A percentile compares a stretch with the other conserved stretches of the same genome.
phyloP scores from a whole-genome alignment of 2,329 filamentous ascomycete genomes.

The Penicillium sp. region DNA sequence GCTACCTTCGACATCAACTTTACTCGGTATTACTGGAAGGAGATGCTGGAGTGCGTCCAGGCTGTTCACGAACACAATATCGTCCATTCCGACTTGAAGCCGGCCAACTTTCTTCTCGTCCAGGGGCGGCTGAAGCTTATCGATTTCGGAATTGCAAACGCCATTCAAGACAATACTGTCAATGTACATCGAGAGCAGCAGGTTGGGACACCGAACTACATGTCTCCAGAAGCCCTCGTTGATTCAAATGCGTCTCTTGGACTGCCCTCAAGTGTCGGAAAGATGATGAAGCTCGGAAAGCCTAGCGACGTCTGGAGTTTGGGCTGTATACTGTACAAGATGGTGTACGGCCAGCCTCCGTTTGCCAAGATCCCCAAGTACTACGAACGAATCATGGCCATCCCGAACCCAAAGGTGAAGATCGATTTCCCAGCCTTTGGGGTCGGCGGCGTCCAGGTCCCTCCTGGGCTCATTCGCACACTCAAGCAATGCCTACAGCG shows the following conservation, averaged over 20 bases:
- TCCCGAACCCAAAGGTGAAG: conserved; percentile 54
- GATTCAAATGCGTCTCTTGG: conserved; percentile 75
- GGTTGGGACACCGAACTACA: conserved; percentile 96
- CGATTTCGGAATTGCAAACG: conserved; percentile 97
- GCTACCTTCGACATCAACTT: conserved; percentile 85
- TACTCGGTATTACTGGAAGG: conserved; percentile 98
- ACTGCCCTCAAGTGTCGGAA: conserved; percentile 55
- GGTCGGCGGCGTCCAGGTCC: conserved; percentile 56
- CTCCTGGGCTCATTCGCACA: conserved; percentile 60
- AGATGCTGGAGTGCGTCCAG: conserved; percentile 95
- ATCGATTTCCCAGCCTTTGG: conserved; percentile 54
- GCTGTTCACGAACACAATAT: conserved; percentile 89
- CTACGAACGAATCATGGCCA: conserved; percentile 74
- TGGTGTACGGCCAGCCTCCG: conserved; percentile 95
- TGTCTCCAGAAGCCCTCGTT: conserved; percentile 93
- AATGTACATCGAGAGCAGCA: conserved; percentile 97
- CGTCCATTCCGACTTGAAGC: conserved; percentile 96
- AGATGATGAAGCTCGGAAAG: conserved; percentile 94
- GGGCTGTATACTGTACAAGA: conserved; percentile 95
- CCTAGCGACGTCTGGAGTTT: conserved; percentile 95
- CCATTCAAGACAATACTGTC: conserved; percentile 95
- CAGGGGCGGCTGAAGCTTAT: conserved; percentile 92
- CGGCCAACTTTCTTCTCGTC: conserved; percentile 94
- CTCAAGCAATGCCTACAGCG: conserved; percentile 64
- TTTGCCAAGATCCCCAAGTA: conserved; percentile 91